Percentiles rank a stretch among this genome's conserved stretches.
phyloP scores from a whole-genome alignment of 345 rosid species.

The Syzygium aromaticum region DNA sequence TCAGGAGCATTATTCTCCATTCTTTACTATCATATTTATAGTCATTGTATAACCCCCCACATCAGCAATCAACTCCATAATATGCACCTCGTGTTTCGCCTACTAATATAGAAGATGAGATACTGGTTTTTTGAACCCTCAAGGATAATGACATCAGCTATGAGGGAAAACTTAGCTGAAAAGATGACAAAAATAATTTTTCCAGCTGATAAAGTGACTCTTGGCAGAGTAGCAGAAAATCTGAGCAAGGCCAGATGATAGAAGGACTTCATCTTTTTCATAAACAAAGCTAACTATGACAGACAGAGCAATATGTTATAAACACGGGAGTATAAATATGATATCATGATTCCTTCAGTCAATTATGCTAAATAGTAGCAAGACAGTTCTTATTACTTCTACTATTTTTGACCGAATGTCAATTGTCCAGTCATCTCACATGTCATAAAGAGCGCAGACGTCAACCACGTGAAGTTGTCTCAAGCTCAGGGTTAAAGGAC shows the following conservation, averaged over 20 bases:
- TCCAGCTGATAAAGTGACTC: neutral
- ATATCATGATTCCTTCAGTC: neutral
- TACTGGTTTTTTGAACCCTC: neutral
- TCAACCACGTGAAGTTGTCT: too few relatives aligned
- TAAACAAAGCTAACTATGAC: neutral
- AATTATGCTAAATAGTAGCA: neutral
- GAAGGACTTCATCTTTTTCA: neutral
- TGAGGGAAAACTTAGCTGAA: neutral
- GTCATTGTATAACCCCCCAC: neutral
- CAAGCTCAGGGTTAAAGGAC: neutral
- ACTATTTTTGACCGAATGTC: neutral
- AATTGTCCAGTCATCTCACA: neutral
- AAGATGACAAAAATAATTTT: neutral
- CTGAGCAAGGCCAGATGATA: neutral
- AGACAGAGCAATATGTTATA: neutral
- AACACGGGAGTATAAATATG: neutral
- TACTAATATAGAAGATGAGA: neutral
- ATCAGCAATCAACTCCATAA: neutral
- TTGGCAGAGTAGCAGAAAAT: neutral
- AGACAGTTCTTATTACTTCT: neutral
- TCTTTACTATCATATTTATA: neutral
- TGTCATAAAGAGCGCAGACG: neutral
- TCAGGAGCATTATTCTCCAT: conserved; percentile 2
- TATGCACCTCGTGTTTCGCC: neutral
- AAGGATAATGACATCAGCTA: neutral